Evolutionary conservation across 148 eudicot genomes (phyloP), one percentile per base, ranked within the genome.

Genomic region (Fagopyrum tataricum): DNA sequence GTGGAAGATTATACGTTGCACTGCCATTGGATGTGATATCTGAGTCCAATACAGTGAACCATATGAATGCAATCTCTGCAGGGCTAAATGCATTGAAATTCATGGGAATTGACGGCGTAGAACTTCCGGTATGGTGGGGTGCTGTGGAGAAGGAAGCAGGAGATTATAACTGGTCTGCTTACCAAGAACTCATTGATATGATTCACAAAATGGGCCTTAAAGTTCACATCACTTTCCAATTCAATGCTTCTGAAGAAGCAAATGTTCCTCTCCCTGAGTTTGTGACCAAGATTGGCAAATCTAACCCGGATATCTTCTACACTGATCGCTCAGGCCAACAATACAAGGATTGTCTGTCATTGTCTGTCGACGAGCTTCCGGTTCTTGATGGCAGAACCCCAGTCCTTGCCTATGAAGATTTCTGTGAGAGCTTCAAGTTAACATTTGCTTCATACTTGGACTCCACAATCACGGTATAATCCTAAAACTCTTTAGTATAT

Each of bases 51-150:
- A 53, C 82, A 0, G 77, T 93, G 72, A 89, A 80, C 59, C 89
- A 93, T 42, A 85, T 79, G 14, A 79, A 79, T 71, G 98, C 98
- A 67, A 82, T 93, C 47, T 71, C 84, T 52, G 88, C 86, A 14
- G 98, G 98, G 14, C 73, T 93, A 31, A 84, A 79, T 74, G 97
- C 97, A n/a, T 73, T 93, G 77, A 87, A 91, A 72, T 79, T 93
- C 47, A 75, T 93, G 79, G 98, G 98, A 0, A 88, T 91, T 31
- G 88, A 86, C 20, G 97, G 98, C n/a, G 95, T 93, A 6, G 98
- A 93, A 83, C 94, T 93, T 49, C 95, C 98, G 0, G 69, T 93
- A 10, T 93, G 95, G 95, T 93, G 98, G 98, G 96, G 98, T 11
- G 55, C 84, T 21, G 95, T 81, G 7, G 98, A 93, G 84, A 87